These are phyloP conservation scores for Pachyrhizus erosus DNA, from an alignment of 306 rosid species.

Conservation along the genomic window DNA sequence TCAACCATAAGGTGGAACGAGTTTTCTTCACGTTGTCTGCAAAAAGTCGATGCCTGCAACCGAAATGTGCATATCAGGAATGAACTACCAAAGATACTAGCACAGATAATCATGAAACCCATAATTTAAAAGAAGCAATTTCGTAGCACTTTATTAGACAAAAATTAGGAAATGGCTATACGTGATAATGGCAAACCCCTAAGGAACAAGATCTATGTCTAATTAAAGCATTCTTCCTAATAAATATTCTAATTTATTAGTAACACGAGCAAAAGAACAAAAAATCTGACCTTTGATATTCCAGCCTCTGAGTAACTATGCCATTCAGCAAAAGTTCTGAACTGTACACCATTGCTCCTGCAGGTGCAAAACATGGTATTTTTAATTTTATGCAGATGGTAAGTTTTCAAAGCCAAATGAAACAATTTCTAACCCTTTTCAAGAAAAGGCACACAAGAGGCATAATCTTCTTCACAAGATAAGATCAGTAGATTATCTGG, in stretches of 20 bases:
- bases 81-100: conserved; percentile 10
- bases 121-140: conserved; percentile 19
- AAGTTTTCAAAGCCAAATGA: conserved; percentile 10
- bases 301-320: conserved; percentile 91
- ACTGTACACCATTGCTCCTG: conserved; percentile 83
- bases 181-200: conserved; percentile 2
- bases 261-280: conserved; percentile 22
- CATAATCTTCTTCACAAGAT: conserved; percentile 91
- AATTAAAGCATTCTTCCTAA: conserved; percentile 23
- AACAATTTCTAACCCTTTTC: conserved; percentile 71
- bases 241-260: conserved; percentile 11
- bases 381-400: conserved; percentile 11
- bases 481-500: conserved; percentile 80
- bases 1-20: conserved; percentile 86
- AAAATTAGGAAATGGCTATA: background rate
- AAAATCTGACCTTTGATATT: conserved; percentile 71
- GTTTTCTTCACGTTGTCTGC: conserved; percentile 81
- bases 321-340: conserved; percentile 93
- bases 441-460: conserved; percentile 73
- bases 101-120: conserved; percentile 19
- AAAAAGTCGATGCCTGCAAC: conserved; percentile 76
- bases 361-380: conserved; percentile 41
- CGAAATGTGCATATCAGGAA: conserved; percentile 41
- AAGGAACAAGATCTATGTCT: conserved; percentile 6
- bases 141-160: conserved; percentile 4